Evolutionary conservation across 2,329 filamentous ascomycete species (phyloP).

Genomic region (Fusarium piperis): DNA sequence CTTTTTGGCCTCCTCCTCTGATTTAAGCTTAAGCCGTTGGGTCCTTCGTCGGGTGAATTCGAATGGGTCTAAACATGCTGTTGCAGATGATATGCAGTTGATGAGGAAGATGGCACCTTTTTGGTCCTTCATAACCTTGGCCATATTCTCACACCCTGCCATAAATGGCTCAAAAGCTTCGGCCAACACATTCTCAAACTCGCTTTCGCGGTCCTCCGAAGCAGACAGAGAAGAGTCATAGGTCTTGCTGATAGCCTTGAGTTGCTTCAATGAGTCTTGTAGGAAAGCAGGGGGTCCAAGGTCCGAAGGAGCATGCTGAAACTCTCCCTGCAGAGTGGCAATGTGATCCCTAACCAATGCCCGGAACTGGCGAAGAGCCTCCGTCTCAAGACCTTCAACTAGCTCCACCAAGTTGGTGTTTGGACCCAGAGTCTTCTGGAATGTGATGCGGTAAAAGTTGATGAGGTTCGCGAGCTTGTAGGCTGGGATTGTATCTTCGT

Average conservation of each 20-base stretch:
- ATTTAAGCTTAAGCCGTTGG: constrained; percentile 63
- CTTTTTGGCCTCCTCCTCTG: constrained; percentile 64
- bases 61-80: constrained; percentile 64
- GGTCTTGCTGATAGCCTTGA: constrained; percentile 83
- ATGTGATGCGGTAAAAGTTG: constrained; percentile 88
- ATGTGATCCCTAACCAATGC: constrained; percentile 83
- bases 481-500: constrained; percentile 87
- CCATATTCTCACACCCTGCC: constrained; percentile 75
- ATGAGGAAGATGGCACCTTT: constrained; percentile 74
- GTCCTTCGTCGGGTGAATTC: constrained; percentile 70
- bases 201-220: constrained; percentile 66
- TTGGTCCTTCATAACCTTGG: constrained; percentile 67
- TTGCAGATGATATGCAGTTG: constrained; percentile 74
- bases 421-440: constrained; percentile 78
- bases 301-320: constrained; percentile 75
- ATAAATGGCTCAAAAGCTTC: constrained; percentile 91
- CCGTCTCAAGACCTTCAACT: constrained; percentile 74
- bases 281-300: constrained; percentile 84
- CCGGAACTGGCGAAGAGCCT: constrained; percentile 84
- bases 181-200: constrained; percentile 78
- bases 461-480: constrained; percentile 93
- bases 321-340: constrained; percentile 76
- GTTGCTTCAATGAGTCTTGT: constrained; percentile 79
- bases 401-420: constrained; percentile 76
- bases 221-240: constrained; percentile 83